Evolutionary conservation across 148 eudicot species (phyloP), one percentile per base, ranked within the genome.

Genomic region (Nepenthes mirabilis): DNA sequence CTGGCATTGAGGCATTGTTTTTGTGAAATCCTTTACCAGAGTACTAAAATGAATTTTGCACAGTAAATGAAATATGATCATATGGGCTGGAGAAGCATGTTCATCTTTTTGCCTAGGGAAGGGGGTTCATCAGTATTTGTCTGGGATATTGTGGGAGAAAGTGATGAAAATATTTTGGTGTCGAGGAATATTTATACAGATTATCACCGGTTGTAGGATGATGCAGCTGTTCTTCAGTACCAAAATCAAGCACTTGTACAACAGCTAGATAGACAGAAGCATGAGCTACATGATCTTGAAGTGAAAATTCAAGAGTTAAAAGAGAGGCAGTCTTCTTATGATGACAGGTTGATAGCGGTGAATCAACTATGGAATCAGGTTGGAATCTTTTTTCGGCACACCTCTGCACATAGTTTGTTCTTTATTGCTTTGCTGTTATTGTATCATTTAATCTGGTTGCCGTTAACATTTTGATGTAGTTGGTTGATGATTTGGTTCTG

Each of bases 231-330:
- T 71, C 90, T 94, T 52, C 99, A 94, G 72, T 73, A 82, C 74
- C 89, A 89, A 72, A 94, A 94, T 79, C 99, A 94, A 66, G 77
- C 74, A 59, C 95, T 94, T 43, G 91, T 88, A 47, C 95, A 94
- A 62, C 97, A 84, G 72, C 70, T 94, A 68, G 99, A 94, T 37
- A 71, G 61, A 36, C 95, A 86, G 74, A 89, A 86, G 80, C 85
- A 86, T 63, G 87, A 82, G 74, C 62, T 94, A 65, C 89, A 79
- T 64, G 91, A 80, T 70, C 95, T 89, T 64, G 95, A 86, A 73
- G 70, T 66, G 51, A 94, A 86, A 68, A 81, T 86, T 34, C 72
- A 80, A 73, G 91, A 86, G 70, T 52, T 80, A 50, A 89, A 77
- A 73, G 87, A 79, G 59, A 79, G 80, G 53, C 99, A 94, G 69